Conservation (phyloP, 2,329 filamentous ascomycete genomes). For the Fusarium graminum region DNA sequence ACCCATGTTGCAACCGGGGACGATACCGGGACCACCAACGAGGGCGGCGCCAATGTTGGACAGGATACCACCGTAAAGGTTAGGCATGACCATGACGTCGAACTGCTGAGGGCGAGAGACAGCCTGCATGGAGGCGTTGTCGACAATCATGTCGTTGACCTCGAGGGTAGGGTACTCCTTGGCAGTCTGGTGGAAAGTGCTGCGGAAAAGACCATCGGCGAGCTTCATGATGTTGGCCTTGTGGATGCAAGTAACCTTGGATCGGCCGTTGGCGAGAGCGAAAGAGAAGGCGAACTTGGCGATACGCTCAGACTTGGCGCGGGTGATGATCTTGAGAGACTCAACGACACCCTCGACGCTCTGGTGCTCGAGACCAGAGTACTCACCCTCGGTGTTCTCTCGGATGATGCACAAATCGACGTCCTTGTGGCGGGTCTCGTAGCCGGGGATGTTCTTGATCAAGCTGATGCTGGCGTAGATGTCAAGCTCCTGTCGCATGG, state of each 20-base stretch:
- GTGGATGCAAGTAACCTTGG: constrained; percentile 99
- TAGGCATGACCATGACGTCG: constrained; percentile 99
- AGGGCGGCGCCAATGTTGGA: constrained; percentile 99
- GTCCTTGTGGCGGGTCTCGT: constrained; percentile 95
- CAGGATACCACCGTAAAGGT: constrained; percentile 97
- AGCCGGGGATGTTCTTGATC: constrained; percentile 99
- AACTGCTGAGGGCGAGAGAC: constrained; percentile 97
- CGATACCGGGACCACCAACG: constrained; percentile 95
- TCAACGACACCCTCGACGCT: constrained; percentile 96
- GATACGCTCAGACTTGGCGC: constrained; percentile 98
- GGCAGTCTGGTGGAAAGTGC: constrained; percentile 92
- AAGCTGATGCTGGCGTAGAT: constrained; percentile 98
- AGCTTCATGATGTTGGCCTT: constrained; percentile 99
- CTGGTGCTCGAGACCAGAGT: constrained; percentile 98
- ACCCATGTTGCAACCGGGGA: constrained; percentile 99
- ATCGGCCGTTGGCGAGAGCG: constrained; percentile 96
- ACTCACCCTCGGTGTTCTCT: constrained; percentile 99
- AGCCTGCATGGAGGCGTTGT: constrained; percentile 99
- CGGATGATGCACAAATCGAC: constrained; percentile 99
- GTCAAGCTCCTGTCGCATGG: constrained; percentile 98
- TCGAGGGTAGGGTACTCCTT: constrained; percentile 97
- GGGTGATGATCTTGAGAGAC: constrained; percentile 99
- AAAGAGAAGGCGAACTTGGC: constrained; percentile 99
- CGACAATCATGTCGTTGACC: constrained; percentile 99
- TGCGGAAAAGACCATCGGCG: constrained; percentile 97